These are phyloP conservation scores for Purpureocillium lavendulum DNA, from an alignment of 2,329 filamentous ascomycete genomes.

Conservation along the genomic window DNA sequence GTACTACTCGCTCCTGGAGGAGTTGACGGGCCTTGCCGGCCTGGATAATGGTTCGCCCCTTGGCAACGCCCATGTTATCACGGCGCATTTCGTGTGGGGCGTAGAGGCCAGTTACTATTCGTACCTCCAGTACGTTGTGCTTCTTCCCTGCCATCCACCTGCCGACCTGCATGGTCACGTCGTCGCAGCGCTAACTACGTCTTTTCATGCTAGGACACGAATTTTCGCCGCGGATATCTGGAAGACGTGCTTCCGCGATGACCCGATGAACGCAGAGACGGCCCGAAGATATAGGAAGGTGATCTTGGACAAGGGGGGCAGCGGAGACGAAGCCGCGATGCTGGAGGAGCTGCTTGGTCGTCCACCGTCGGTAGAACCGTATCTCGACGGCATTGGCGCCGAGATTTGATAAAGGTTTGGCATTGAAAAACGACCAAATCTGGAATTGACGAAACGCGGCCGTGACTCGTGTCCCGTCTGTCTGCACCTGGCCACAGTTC, in stretches of 20 bases:
- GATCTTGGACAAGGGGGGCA: conserved; percentile 3
- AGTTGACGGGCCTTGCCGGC: background rate
- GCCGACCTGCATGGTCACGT: too few relatives aligned
- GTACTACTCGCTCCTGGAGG: too few relatives aligned
- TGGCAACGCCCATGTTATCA: background rate
- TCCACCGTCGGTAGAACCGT: conserved; percentile 1
- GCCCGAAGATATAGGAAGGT: background rate
- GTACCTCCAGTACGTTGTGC: conserved; percentile 3
- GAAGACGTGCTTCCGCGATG: background rate
- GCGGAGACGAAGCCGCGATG: conserved; percentile 1
- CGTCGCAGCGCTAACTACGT: too few relatives aligned
- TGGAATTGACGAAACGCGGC: too few relatives aligned
- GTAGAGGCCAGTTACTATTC: conserved; percentile 4
- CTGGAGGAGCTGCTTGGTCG: conserved; percentile 1
- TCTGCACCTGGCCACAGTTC: too few relatives aligned
- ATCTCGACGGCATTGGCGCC: background rate
- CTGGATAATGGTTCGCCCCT: background rate
- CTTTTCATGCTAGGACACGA: too few relatives aligned
- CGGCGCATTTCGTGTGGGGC: conserved; percentile 3
- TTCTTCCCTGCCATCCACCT: too few relatives aligned
- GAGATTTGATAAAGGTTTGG: too few relatives aligned
- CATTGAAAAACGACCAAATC: too few relatives aligned
- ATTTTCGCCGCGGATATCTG: background rate
- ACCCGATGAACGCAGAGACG: background rate
- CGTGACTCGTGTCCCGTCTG: too few relatives aligned